Evolutionary conservation across 768 basidiomycete species (phyloP).

Genomic region (Lentinula edodes): DNA sequence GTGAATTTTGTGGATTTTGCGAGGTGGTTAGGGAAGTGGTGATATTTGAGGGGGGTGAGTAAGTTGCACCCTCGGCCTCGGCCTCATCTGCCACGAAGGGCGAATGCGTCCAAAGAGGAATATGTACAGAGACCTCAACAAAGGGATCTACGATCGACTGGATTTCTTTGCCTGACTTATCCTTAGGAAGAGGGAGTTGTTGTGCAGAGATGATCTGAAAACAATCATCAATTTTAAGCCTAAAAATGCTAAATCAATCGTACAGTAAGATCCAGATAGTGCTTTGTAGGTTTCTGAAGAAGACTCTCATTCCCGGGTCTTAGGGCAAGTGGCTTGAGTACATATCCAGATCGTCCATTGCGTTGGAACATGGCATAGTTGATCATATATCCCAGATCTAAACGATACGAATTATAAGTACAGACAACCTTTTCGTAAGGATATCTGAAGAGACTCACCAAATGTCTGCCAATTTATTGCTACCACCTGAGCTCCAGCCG

Average conservation of each 20-base stretch:
- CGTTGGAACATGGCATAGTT: slow-evolving; percentile 95
- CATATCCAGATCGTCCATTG: slow-evolving; percentile 82
- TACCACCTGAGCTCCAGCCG: slow-evolving; percentile 81
- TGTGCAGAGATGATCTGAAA: slow-evolving; percentile 74
- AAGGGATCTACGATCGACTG: slow-evolving; percentile 62
- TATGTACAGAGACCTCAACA: slow-evolving; percentile 74
- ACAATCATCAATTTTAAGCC: background rate
- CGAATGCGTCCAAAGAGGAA: slow-evolving; percentile 59
- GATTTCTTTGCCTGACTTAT: slow-evolving; percentile 57
- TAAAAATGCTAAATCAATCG: no score
- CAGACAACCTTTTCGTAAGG: background rate
- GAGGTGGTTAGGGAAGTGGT: background rate
- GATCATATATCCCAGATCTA: slow-evolving; percentile 87
- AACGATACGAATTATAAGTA: background rate
- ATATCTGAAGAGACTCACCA: slow-evolving; percentile 44
- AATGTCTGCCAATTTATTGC: slow-evolving; percentile 98
- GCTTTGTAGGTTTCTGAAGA: slow-evolving; percentile 45
- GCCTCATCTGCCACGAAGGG: slow-evolving; percentile 8
- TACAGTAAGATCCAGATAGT: slow-evolving; percentile 55
- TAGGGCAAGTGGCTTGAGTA: slow-evolving; percentile 82
- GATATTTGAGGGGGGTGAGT: background rate
- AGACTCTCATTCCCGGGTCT: slow-evolving; percentile 59
- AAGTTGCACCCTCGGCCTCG: background rate
- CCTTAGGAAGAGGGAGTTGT: slow-evolving; percentile 74
- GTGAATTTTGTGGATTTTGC: background rate